Percentiles rank a stretch among this genome's conserved stretches.
Conservation (phyloP, 352 stramenopile species). For the Phytophthora uliginosa region DNA sequence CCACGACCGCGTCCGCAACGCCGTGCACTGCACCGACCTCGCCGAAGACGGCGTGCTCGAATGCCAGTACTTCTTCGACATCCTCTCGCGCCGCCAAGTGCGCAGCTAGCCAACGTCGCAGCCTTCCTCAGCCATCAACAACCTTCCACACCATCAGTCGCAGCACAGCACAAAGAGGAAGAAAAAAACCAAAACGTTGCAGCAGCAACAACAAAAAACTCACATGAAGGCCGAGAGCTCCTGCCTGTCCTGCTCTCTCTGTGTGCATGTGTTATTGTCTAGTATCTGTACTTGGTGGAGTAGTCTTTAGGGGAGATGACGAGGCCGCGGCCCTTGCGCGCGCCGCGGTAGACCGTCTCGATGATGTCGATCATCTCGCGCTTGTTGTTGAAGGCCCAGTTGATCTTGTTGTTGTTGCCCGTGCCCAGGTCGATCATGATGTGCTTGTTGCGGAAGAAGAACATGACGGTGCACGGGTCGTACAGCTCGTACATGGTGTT, state of each 20-base stretch:
- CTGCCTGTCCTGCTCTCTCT: not conserved
- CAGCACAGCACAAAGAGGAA: slow-evolving; percentile 10
- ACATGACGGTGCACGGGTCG: slow-evolving; percentile 99
- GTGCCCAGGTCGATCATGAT: slow-evolving; percentile 99
- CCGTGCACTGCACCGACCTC: slow-evolving; percentile 95
- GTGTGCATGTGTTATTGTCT: slow-evolving; percentile 21
- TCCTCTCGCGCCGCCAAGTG: slow-evolving; percentile 83
- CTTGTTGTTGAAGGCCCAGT: slow-evolving; percentile 98
- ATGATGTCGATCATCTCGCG: slow-evolving; percentile 99
- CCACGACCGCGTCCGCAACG: slow-evolving; percentile 89
- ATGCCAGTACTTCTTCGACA: slow-evolving; percentile 95
- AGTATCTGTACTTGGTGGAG: slow-evolving; percentile 99
- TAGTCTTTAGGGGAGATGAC: slow-evolving; percentile 99
- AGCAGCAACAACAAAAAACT: not conserved
- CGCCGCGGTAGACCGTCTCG: slow-evolving; percentile 98
- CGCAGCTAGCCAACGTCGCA: slow-evolving; percentile 21
- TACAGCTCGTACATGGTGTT: slow-evolving; percentile 99
- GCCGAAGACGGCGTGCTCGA: slow-evolving; percentile 92
- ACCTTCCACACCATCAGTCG: slow-evolving; percentile 9
- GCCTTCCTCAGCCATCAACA: slow-evolving; percentile 23
- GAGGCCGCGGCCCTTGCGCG: slow-evolving; percentile 97
- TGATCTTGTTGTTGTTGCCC: slow-evolving; percentile 99
- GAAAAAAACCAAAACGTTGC: slow-evolving; percentile 12
- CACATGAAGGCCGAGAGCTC: not conserved
- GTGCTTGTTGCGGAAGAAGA: slow-evolving; percentile 99